A percentile compares a stretch with the other conserved stretches of the same genome.
phyloP scores from a whole-genome alignment of 306 rosid genomes.

The Sicyos baderoa region DNA sequence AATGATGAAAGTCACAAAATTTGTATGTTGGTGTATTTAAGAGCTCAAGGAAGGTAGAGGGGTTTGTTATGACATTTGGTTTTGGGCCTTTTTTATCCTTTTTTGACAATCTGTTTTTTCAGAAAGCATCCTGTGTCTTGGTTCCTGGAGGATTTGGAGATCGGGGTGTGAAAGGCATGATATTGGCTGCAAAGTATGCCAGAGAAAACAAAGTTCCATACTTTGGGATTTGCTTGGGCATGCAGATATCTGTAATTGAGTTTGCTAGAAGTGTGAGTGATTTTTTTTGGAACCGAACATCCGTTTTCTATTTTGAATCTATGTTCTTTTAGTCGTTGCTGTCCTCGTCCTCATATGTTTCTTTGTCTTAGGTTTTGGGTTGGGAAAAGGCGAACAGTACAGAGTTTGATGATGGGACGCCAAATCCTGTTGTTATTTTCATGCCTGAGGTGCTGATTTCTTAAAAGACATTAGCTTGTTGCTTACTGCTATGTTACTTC shows the following conservation, averaged over 20 bases:
- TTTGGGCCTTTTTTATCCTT: constrained; percentile 13
- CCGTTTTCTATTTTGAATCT: neutral
- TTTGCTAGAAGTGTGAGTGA: constrained; percentile 82
- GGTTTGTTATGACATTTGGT: constrained; percentile 11
- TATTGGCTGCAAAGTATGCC: constrained; percentile 94
- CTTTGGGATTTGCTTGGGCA: constrained; percentile 97
- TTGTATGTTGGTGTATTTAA: neutral
- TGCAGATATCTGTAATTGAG: constrained; percentile 95
- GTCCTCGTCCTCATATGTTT: constrained; percentile 14
- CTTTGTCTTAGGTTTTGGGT: constrained; percentile 62
- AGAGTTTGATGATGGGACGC: constrained; percentile 72
- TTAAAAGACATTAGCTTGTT: neutral
- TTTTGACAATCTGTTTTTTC: constrained; percentile 26
- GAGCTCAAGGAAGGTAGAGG: constrained; percentile 21
- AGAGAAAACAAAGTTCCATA: constrained; percentile 92
- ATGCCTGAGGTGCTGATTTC: constrained; percentile 81
- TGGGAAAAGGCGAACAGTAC: constrained; percentile 76
- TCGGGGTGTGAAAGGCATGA: constrained; percentile 94
- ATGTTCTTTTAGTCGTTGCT: constrained; percentile 1
- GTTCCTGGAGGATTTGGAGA: constrained; percentile 99
- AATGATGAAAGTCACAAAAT: constrained; percentile 7
- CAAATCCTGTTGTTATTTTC: constrained; percentile 85
- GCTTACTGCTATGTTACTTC: constrained; percentile 6
- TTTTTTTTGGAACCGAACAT: constrained; percentile 18
- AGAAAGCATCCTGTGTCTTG: constrained; percentile 87